Base-by-base conservation (phyloP, 176 grass and related monocot species). In the Aegilops umbellulata region DNA sequence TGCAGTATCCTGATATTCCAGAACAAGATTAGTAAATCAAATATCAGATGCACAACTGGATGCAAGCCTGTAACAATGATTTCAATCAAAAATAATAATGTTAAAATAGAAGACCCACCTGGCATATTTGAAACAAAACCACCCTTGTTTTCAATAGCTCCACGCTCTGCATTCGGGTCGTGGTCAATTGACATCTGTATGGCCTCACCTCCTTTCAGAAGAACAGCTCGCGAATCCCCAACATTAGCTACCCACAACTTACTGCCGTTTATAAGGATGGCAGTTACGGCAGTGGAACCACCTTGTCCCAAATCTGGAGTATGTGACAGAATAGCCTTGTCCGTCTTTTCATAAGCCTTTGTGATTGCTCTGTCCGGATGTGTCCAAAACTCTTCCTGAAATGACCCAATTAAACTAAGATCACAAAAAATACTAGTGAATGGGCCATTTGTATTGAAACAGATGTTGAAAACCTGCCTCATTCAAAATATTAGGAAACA, bases 91-190 rank as follows among this genome's bases (percentile, higher is more conserved):
- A 30, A 66, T 32, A 74, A 2, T 0, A 8, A 8, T 38, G 11
- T 66, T 63, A n/a, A 15, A 39, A 67, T 44, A 2, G 1, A 79
- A 16, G 49, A 27, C 61, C 34, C 75, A 95, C 95, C 95, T 93
- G 93, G 95, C 85, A 95, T 90, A 58, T 98, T 98, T 47, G 95
- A 98, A 85, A 98, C 95, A 85, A 98, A 98, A 39, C 95, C 93
- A 77, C 93, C 95, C 68, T 79, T 95, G 51, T 86, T 93, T 90
- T 93, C 93, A 81, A 97, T 95, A 83, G 77, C 85, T 6, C 77
- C 71, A 20, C 93, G 93, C 77, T 95, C 95, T 17, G 79, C 82
- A 65, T 89, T 95, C 1, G 95, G 95, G 67, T 97, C 95, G 85
- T 97, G 95, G 77, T 97, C 95, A n/a, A 62, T 85, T 8, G 95